These are phyloP conservation scores for Hygrophila difformis DNA, from an alignment of 257 asterid species.

Conservation along the genomic window DNA sequence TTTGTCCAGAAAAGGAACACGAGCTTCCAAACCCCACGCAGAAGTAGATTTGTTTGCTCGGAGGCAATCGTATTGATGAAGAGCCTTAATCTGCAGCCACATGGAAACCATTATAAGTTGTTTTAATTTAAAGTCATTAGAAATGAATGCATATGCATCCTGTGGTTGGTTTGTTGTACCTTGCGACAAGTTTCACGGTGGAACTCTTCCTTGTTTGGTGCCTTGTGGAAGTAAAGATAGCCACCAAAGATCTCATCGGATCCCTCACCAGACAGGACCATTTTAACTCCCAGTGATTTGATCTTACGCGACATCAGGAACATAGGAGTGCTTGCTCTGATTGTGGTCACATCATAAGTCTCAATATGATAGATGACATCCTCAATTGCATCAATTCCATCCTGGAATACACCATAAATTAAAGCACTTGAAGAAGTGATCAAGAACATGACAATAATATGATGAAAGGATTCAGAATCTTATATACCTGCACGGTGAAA, in stretches of 20 bases:
- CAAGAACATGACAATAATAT: no score
- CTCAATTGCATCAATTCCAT: slow-evolving; percentile 94
- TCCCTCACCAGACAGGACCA: slow-evolving; percentile 96
- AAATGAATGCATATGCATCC: neutral
- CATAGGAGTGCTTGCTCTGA: slow-evolving; percentile 97
- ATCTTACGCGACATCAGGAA: slow-evolving; percentile 95
- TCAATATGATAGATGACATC: slow-evolving; percentile 90
- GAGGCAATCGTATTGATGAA: slow-evolving; percentile 86
- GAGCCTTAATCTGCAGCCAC: slow-evolving; percentile 70
- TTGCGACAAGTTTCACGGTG: slow-evolving; percentile 85
- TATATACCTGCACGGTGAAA: slow-evolving; percentile 92
- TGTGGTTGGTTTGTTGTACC: slow-evolving; percentile 41
- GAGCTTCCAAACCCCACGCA: slow-evolving; percentile 97
- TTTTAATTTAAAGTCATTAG: neutral
- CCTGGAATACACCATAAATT: slow-evolving; percentile 34
- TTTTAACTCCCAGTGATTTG: slow-evolving; percentile 88
- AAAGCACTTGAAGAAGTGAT: no score
- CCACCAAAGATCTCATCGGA: slow-evolving; percentile 98
- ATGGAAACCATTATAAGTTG: neutral
- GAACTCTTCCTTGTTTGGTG: slow-evolving; percentile 92
- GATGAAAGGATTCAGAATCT: no score
- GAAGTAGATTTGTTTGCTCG: slow-evolving; percentile 94
- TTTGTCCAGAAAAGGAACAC: slow-evolving; percentile 83
- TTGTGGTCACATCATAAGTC: slow-evolving; percentile 91
- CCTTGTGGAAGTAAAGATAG: slow-evolving; percentile 83